Evolutionary conservation across 176 grass and related monocot genomes (phyloP).

Genomic region (Tillandsia fasciculata): DNA sequence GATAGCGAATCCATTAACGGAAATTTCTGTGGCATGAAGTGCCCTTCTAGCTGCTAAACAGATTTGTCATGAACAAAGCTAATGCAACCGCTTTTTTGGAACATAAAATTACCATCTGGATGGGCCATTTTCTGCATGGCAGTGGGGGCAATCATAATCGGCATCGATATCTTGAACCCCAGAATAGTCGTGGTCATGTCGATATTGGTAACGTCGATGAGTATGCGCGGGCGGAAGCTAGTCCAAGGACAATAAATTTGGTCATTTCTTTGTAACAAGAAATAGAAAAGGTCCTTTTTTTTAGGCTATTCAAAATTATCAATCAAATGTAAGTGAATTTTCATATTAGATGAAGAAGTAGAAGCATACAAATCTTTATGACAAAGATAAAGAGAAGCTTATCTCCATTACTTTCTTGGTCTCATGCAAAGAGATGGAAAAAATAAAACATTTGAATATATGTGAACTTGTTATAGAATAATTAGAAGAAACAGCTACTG

Average conservation of each 20-base stretch:
- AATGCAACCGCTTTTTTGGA: not conserved
- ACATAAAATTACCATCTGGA: constrained; percentile 54
- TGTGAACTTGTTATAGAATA: no score
- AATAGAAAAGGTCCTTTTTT: not conserved
- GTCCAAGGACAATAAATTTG: not conserved
- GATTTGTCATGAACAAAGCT: no score
- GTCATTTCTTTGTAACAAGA: not conserved
- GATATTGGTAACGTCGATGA: constrained; percentile 88
- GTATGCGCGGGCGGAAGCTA: constrained; percentile 93
- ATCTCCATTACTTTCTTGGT: no score
- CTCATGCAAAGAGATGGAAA: no score
- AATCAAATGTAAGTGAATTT: not conserved
- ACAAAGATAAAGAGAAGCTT: no score
- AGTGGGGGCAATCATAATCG: constrained; percentile 89
- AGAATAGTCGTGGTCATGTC: constrained; percentile 79
- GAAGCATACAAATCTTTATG: no score
- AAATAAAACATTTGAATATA: no score
- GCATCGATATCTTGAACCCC: constrained; percentile 96
- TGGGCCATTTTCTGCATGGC: constrained; percentile 98
- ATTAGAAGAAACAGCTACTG: no score
- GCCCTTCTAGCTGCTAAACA: no score
- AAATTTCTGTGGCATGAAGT: no score
- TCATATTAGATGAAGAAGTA: no score
- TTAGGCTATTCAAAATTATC: not conserved
- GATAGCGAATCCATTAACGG: no score